Evolutionary conservation across 768 basidiomycete species (phyloP).

Genomic region (Amanita subjunquillea): DNA sequence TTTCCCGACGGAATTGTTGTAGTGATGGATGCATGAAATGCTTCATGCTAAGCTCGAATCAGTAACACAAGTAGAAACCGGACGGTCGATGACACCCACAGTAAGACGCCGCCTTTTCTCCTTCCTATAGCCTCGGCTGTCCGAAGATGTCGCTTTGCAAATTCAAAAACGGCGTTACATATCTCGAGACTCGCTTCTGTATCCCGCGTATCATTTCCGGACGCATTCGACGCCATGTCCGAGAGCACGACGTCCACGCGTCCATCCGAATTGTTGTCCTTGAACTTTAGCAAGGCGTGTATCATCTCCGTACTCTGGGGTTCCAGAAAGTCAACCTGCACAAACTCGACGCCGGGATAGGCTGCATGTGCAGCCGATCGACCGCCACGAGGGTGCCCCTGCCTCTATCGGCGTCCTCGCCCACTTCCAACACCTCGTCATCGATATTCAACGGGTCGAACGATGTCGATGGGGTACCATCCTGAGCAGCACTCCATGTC

Average conservation of each 20-base stretch:
- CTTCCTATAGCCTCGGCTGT: constrained; percentile 32
- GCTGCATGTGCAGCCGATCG: constrained; percentile 65
- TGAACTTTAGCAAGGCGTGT: constrained; percentile 18
- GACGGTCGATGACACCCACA: constrained; percentile 31
- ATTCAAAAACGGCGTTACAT: constrained; percentile 62
- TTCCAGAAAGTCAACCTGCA: constrained; percentile 74
- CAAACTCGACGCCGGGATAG: constrained; percentile 62
- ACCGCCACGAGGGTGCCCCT: constrained; percentile 51
- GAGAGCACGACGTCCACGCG: constrained; percentile 76
- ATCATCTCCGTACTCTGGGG: constrained; percentile 37
- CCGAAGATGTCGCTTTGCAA: constrained; percentile 46
- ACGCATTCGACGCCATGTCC: constrained; percentile 84
- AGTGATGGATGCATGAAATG: constrained; percentile 72
- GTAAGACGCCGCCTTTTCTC: constrained; percentile 37
- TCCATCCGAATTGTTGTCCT: constrained; percentile 19
- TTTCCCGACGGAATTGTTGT: constrained; percentile 49
- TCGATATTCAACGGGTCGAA: constrained; percentile 7
- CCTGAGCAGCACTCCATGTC: constrained; percentile 1
- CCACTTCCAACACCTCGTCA: not conserved
- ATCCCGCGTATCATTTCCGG: constrained; percentile 63
- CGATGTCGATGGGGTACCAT: no score
- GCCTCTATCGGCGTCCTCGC: not conserved
- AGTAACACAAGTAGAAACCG: no score
- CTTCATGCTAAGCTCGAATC: constrained; percentile 49
- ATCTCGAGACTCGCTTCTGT: constrained; percentile 61